Evolutionary conservation across 345 rosid species (phyloP).

Genomic region (Punica granatum): DNA sequence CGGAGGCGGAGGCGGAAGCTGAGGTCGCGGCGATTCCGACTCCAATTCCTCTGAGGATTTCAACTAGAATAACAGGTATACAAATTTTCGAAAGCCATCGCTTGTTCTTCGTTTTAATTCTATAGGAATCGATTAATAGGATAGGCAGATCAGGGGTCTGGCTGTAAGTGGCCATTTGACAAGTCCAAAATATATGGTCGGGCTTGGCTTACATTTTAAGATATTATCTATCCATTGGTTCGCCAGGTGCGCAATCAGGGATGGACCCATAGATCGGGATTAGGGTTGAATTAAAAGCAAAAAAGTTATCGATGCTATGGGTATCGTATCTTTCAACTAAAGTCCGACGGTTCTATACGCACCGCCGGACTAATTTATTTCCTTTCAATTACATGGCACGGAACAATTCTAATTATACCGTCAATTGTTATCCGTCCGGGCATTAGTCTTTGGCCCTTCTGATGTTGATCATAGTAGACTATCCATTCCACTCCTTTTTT

Average conservation of each 20-base stretch:
- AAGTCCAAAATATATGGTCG: not conserved
- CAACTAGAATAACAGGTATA: not conserved
- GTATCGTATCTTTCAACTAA: too few relatives aligned
- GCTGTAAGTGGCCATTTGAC: not conserved
- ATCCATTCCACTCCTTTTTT: too few relatives aligned
- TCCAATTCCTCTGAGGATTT: conserved; percentile 16
- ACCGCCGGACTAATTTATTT: too few relatives aligned
- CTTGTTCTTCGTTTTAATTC: not conserved
- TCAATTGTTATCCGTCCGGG: too few relatives aligned
- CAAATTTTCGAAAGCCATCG: not conserved
- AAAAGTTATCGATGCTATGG: not conserved
- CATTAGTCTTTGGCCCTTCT: too few relatives aligned
- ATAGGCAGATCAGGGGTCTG: not conserved
- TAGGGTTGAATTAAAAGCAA: not conserved
- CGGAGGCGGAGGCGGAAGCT: conserved; percentile 5
- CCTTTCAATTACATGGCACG: too few relatives aligned
- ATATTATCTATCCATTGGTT: not conserved
- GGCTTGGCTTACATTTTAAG: not conserved
- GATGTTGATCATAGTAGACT: not conserved
- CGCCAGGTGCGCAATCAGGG: not conserved
- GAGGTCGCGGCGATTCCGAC: conserved; percentile 19
- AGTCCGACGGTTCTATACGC: too few relatives aligned
- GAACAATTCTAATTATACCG: too few relatives aligned
- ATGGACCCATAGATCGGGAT: not conserved
- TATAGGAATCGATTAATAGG: not conserved